Evolutionary conservation across 1,284 basidiomycete species (phyloP), one percentile per base, ranked within the genome.

Genomic region (Fistulina hepatica): DNA sequence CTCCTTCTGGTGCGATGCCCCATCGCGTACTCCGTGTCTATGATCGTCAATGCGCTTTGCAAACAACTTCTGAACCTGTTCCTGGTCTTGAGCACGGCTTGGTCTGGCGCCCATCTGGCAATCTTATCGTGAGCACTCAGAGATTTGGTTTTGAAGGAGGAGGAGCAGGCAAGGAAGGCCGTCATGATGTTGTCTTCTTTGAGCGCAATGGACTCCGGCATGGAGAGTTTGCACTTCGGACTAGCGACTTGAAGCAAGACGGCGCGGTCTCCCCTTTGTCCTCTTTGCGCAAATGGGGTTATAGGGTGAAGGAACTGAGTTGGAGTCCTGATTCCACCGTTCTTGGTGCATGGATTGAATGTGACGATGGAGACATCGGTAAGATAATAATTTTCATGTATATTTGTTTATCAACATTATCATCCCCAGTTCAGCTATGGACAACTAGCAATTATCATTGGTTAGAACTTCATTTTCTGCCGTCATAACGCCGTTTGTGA

Each of bases 371-470:
- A 2, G 82, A 91, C 58, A 61, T 80, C 32, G 75, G 84, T 86
- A 50, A 56, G 73, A 33, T 30, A 21, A 19, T 33, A 35, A 21
- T 25, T n/a, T 33, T 40, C 8, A 5, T 24, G 19, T 23, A 15
- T 38, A 25, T 36, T 30, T n/a, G 17, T 22, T 24, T 36, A 39
- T 23, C 12, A 19, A 10, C 21, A 13, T 10, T 26, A 26, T n/a
- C 10, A 20, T 19, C 40, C 27, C 37, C 47, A 81, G 88, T 98
- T 15, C 95, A 99, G 60, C 63, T 98, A 2, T 99, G 92, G 91
- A 86, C 90, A 0, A 90, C 73, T 17, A 81, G 85, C 34, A 99
- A 99, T 57, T 98, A 95, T 58, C 85, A 97, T 56, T 97, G 93
- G 86, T 91, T 48, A 24, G 56, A 42, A 26, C 11, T 13, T 25